Conservation (phyloP, 1,139 yeast species). For the Candida mesenterica region DNA sequence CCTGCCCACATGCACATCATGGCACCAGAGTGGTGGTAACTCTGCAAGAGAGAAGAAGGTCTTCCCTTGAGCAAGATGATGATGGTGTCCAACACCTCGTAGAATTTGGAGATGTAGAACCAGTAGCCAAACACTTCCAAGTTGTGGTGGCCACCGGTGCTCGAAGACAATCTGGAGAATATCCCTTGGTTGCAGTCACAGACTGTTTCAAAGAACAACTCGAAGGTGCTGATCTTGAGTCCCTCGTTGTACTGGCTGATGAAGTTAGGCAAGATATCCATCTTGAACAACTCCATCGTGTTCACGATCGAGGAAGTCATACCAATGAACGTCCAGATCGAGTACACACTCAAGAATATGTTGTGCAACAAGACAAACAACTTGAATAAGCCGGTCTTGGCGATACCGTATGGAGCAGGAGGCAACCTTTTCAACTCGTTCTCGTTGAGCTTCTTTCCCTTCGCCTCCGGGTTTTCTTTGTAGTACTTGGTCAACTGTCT, state of each 20-base stretch:
- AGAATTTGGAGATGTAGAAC: conserved; percentile 70
- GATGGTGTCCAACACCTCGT: conserved; percentile 69
- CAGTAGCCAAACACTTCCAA: conserved; percentile 62
- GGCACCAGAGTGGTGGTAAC: conserved; percentile 81
- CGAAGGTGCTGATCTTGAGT: conserved; percentile 12
- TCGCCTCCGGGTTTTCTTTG: conserved; percentile 18
- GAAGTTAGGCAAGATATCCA: conserved; percentile 21
- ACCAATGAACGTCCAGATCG: conserved; percentile 73
- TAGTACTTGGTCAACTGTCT: conserved; percentile 34
- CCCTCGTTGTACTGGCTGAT: conserved; percentile 12
- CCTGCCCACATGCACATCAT: conserved; percentile 87
- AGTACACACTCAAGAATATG: conserved; percentile 59
- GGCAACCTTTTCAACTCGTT: conserved; percentile 39
- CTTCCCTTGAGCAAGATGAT: conserved; percentile 69
- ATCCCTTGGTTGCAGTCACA: conserved; percentile 64
- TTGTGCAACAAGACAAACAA: conserved; percentile 62
- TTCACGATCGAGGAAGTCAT: conserved; percentile 52
- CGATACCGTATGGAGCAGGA: conserved; percentile 55
- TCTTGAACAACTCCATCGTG: conserved; percentile 31
- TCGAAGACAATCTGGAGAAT: conserved; percentile 34
- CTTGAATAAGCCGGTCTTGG: conserved; percentile 49
- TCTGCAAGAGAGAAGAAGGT: conserved; percentile 66
- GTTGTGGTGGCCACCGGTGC: conserved; percentile 35
- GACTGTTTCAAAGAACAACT: conserved; percentile 55
- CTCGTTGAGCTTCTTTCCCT: conserved; percentile 16